Evolutionary conservation across 306 rosid species (phyloP), one percentile per base, ranked within the genome.

Genomic region (Prunus mira): DNA sequence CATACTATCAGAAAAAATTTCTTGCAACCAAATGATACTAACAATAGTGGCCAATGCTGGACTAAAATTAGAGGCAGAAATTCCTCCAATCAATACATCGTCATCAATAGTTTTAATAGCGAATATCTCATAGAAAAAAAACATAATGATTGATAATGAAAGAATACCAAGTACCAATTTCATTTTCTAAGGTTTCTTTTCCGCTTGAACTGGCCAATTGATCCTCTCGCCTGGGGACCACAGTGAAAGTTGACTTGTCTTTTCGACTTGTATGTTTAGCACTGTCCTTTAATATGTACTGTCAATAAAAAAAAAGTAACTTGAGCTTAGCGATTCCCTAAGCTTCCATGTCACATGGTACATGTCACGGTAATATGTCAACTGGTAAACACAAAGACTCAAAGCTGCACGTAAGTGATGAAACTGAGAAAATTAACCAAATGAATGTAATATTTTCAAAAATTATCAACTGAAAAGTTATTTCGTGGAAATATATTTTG

Each of bases 261-360:
- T 79, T 95, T 22, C 92, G 87, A 78, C 75, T 84, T 51, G 81
- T 66, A 78, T 62, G 81, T 83, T 81, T 95, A 45, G 79, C 79
- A 76, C 77, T 82, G 75, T 92, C 93, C 90, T 92, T 95, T 80
- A 86, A 88, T 71, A 95, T 90, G 84, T 95, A 92, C 98, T 95
- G 93, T 62, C 67, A 82, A 82, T 67, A 83, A 81, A 73, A 28
- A 28, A 62, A 83, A 62, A 83, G 72, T 25, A 72, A 74, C 27
- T 47, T 80, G 22, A 79, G 45, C 25, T 78, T 51, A 64, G 65
- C 49, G 46, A 72, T 27, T 54, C 19, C 56, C 41, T 25, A 34
- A 28, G 24, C 34, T 28, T 65, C 56, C 25, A 49, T 27, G 18
- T 8, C 43, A 74, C 27, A 30, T 9, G 14, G 25, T 20, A 18